Conservation (phyloP, 148 eudicot species). For the Rhododendron mucronatum region DNA sequence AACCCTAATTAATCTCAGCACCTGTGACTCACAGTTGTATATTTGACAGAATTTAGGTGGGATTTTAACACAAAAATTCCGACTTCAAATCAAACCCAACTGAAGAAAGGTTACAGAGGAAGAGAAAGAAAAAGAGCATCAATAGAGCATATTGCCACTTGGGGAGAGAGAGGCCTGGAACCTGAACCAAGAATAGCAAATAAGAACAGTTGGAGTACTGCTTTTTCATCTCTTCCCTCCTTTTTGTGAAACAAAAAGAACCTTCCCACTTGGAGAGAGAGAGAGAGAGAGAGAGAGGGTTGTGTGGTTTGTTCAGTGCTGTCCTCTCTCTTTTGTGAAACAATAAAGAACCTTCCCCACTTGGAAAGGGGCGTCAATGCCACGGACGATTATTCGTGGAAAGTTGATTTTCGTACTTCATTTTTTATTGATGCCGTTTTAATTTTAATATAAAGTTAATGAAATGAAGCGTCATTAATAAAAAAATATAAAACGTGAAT, state of each 20-base stretch:
- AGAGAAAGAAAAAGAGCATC: neutral
- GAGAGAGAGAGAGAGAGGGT: no score
- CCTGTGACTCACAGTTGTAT: neutral
- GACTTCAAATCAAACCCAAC: neutral
- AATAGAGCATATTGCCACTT: neutral
- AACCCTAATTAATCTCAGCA: neutral
- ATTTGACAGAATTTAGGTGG: neutral
- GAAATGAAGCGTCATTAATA: no score
- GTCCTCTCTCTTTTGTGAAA: no score
- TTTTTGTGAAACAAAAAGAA: neutral
- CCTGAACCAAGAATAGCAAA: neutral
- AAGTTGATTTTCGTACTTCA: no score
- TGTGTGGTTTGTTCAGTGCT: no score
- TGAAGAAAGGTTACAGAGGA: neutral
- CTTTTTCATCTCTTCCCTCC: neutral
- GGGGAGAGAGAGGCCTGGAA: neutral
- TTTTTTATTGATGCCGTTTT: no score
- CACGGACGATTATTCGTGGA: no score
- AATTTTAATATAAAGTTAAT: no score
- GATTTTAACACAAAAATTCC: neutral
- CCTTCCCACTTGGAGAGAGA: neutral
- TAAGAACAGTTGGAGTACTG: neutral
- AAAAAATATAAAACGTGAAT: no score
- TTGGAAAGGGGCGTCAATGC: no score
- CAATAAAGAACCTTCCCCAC: no score